Evolutionary conservation across 2,329 filamentous ascomycete genomes (phyloP).

Genomic region (Podosphaera fusca): DNA sequence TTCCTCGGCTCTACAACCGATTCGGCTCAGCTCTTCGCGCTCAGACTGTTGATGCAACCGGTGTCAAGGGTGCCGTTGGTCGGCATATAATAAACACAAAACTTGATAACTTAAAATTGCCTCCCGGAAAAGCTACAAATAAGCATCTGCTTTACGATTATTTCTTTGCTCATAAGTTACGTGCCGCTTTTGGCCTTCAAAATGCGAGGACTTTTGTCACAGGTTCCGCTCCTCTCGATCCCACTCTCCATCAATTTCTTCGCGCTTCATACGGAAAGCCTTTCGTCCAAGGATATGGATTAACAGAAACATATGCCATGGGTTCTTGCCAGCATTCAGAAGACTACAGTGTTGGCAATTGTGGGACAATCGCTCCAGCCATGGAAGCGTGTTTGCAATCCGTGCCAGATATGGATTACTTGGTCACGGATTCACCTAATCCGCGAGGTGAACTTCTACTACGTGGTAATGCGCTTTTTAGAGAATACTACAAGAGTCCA

Average conservation of each 20-base stretch:
- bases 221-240: conserved; percentile 78
- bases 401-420: conserved; percentile 86
- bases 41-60: conserved; percentile 54
- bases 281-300: conserved; percentile 72
- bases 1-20: conserved; percentile 77
- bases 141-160: conserved; percentile 58
- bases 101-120: conserved; percentile 50
- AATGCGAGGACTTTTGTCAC: conserved; percentile 52
- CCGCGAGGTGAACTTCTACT: conserved; percentile 79
- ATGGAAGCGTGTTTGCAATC: conserved; percentile 63
- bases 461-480: conserved; percentile 59
- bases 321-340: conserved; percentile 42
- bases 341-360: conserved; percentile 61
- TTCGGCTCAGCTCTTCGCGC: conserved; percentile 67
- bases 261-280: conserved; percentile 58
- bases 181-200: conserved; percentile 60
- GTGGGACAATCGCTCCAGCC: conserved; percentile 45
- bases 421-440: conserved; percentile 63
- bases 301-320: conserved; percentile 81
- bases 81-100: conserved; percentile 62
- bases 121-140: conserved; percentile 52
- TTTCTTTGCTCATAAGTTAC: conserved; percentile 78
- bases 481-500: conserved; percentile 72
- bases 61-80: conserved; percentile 60
- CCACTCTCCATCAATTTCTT: conserved; percentile 69